Evolutionary conservation across 1,284 basidiomycete species (phyloP).

Genomic region (Trametes polyzona): DNA sequence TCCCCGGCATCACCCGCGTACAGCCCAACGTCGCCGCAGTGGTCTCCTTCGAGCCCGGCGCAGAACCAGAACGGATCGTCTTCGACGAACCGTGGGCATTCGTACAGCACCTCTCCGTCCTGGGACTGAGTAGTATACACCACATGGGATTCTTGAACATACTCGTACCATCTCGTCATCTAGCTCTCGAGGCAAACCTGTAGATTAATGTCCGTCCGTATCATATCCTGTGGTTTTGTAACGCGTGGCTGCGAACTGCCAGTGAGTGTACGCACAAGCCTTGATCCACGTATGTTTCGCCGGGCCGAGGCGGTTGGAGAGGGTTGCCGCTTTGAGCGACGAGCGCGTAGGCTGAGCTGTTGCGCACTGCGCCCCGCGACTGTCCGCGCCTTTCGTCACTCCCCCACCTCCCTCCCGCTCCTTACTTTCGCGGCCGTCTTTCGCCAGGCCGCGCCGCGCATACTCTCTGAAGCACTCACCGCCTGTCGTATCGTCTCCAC

Average conservation of each 20-base stretch:
- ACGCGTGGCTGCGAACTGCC: too few species aligned
- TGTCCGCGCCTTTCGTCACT: constrained; percentile 11
- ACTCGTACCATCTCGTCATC: constrained; percentile 25
- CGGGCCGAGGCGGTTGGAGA: constrained; percentile 2
- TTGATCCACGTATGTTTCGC: not conserved
- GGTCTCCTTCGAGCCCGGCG: constrained; percentile 81
- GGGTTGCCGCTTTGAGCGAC: constrained; percentile 13
- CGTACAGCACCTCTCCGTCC: constrained; percentile 59
- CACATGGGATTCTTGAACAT: constrained; percentile 29
- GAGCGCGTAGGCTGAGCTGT: constrained; percentile 17
- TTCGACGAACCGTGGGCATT: constrained; percentile 41
- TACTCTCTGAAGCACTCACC: not conserved
- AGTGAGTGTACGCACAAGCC: too few species aligned
- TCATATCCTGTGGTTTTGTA: constrained; percentile 3
- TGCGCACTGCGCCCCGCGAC: constrained; percentile 6
- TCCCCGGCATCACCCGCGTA: constrained; percentile 85
- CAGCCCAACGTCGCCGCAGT: constrained; percentile 79
- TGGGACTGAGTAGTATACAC: constrained; percentile 49
- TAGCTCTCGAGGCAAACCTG: constrained; percentile 31
- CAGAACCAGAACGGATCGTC: constrained; percentile 51
- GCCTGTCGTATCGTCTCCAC: not conserved
- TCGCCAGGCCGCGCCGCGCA: not conserved
- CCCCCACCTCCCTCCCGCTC: not conserved
- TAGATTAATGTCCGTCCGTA: constrained; percentile 30
- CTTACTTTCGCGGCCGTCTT: not conserved